Conservation (phyloP, 2,329 filamentous ascomycete species). For the Mariannaea elegans region DNA sequence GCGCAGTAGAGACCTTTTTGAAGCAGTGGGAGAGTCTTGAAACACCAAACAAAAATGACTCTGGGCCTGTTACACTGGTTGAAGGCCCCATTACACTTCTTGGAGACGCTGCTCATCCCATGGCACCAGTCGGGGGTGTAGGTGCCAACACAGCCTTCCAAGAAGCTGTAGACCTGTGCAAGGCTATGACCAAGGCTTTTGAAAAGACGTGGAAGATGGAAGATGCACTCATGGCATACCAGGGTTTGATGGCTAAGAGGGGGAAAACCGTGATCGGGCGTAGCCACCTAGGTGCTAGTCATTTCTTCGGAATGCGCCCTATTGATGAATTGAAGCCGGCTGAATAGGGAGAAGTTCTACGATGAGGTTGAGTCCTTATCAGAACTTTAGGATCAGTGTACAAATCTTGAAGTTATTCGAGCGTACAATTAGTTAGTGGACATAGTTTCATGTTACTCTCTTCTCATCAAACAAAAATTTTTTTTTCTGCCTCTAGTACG, state of each 20-base stretch:
- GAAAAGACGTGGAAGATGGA: neutral
- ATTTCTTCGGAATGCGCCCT: conserved; percentile 7
- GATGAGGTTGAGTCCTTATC: no score
- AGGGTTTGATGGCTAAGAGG: neutral
- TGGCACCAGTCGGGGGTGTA: conserved; percentile 32
- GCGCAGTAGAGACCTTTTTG: conserved; percentile 1
- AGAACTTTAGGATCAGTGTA: no score
- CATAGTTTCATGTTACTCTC: no score
- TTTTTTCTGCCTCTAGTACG: no score
- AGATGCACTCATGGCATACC: conserved; percentile 12
- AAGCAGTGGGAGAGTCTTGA: conserved; percentile 6
- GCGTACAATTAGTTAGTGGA: no score
- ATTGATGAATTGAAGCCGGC: neutral
- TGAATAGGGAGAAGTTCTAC: neutral
- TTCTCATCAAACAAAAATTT: no score
- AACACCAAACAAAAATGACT: neutral
- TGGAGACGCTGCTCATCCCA: conserved; percentile 38
- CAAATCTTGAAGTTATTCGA: no score
- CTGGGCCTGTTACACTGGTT: neutral
- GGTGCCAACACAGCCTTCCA: conserved; percentile 31
- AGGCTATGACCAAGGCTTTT: conserved; percentile 6
- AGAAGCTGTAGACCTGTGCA: conserved; percentile 14
- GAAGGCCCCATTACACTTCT: conserved; percentile 24
- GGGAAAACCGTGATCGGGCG: neutral
- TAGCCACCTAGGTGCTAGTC: conserved; percentile 1